These are phyloP conservation scores for Amphibolis antarctica DNA, from an alignment of 106 monocot genomes.

Conservation along the genomic window DNA sequence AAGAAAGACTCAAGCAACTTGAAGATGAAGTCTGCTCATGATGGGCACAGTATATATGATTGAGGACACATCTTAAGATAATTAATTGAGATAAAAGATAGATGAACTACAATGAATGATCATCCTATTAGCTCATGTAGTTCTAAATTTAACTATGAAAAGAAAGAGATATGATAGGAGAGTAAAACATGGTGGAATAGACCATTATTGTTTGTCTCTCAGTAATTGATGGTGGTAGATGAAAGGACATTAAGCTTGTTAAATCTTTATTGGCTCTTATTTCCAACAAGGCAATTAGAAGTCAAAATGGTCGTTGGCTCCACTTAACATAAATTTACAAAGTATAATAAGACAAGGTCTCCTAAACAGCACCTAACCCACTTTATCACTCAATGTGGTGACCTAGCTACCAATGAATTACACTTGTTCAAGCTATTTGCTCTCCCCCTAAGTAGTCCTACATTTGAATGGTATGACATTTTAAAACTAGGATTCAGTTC, in stretches of 20 bases:
- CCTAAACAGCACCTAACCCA: neutral
- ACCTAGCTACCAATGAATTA: neutral
- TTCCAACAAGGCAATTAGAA: neutral
- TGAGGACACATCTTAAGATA: too few relatives aligned
- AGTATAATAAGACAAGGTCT: neutral
- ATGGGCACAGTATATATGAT: too few relatives aligned
- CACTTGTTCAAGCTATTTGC: neutral
- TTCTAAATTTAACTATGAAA: too few relatives aligned
- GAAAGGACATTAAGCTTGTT: neutral
- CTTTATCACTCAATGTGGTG: neutral
- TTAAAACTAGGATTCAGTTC: neutral
- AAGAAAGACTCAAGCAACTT: too few relatives aligned
- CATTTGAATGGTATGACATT: conserved; percentile 1
- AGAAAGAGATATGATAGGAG: neutral
- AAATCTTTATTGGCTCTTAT: neutral
- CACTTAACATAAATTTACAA: neutral
- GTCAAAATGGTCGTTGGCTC: neutral
- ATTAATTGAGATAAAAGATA: too few relatives aligned
- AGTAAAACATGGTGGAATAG: neutral
- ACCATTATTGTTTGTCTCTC: neutral
- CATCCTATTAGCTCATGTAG: too few relatives aligned
- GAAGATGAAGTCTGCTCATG: too few relatives aligned
- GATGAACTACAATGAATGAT: too few relatives aligned
- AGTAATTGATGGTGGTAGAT: neutral
- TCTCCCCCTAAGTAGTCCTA: neutral